Conservation (phyloP, 768 basidiomycete genomes). For the Galerina sulciceps region DNA sequence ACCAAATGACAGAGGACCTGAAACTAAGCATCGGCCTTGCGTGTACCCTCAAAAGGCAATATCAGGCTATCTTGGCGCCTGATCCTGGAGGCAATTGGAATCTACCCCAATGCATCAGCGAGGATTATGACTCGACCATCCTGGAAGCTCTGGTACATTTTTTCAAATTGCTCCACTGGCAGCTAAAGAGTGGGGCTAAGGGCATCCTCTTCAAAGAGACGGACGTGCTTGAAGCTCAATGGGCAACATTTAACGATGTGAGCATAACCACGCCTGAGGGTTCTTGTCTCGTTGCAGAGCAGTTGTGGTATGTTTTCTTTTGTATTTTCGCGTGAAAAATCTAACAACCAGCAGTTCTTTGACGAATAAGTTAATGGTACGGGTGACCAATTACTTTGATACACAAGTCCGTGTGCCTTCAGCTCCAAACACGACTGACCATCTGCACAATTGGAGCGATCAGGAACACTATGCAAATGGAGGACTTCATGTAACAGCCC, state of each 20-base stretch:
- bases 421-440: slow-evolving; percentile 36
- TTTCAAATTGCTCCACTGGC: slow-evolving; percentile 95
- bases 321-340: background rate
- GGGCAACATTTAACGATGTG: slow-evolving; percentile 93
- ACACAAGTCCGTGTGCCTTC: slow-evolving; percentile 84
- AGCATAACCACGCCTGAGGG: slow-evolving; percentile 88
- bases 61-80: slow-evolving; percentile 87
- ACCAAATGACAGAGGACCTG: slow-evolving; percentile 93
- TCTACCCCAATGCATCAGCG: slow-evolving; percentile 84
- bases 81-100: slow-evolving; percentile 90
- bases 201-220: slow-evolving; percentile 98
- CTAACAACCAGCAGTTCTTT: slow-evolving; percentile 63
- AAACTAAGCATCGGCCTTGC: slow-evolving; percentile 90
- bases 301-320: slow-evolving; percentile 74
- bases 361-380: slow-evolving; percentile 90
- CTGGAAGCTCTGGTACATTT: slow-evolving; percentile 86
- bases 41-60: slow-evolving; percentile 94
- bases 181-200: slow-evolving; percentile 89
- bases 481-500: slow-evolving; percentile 32
- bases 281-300: slow-evolving; percentile 90
- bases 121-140: slow-evolving; percentile 89
- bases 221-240: slow-evolving; percentile 95
- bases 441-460: slow-evolving; percentile 10
- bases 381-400: slow-evolving; percentile 94
- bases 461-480: slow-evolving; percentile 11